These are phyloP conservation scores for Sclerotinia glacialis DNA, from an alignment of 2,329 filamentous ascomycete species.

Conservation along the genomic window DNA sequence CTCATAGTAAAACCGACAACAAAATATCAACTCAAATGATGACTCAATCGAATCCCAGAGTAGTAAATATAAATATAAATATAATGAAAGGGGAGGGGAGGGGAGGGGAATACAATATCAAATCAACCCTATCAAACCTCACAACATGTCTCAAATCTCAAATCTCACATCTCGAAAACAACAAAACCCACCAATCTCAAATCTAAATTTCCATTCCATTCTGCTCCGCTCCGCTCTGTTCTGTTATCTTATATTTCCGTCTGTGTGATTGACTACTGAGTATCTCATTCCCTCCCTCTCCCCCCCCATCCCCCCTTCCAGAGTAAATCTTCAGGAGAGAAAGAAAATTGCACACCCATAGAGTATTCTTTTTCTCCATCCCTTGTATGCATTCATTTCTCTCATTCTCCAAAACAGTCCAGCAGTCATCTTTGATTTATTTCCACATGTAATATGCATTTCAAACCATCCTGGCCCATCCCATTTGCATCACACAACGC, in stretches of 20 bases:
- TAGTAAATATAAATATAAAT: no score
- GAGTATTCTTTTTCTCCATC: background rate
- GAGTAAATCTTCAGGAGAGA: background rate
- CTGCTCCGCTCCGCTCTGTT: no score
- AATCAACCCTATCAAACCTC: background rate
- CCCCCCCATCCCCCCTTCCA: no score
- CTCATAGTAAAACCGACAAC: no score
- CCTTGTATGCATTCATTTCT: constrained; percentile 4
- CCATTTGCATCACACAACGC: background rate
- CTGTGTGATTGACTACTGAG: background rate
- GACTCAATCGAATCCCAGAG: no score
- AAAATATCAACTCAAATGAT: background rate
- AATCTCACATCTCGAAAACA: background rate
- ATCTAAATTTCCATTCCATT: constrained; percentile 21
- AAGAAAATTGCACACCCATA: background rate
- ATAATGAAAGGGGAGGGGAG: no score
- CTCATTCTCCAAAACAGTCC: background rate
- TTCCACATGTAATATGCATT: constrained; percentile 6
- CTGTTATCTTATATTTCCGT: background rate
- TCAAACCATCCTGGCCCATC: background rate
- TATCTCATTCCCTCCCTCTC: background rate
- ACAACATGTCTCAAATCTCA: background rate
- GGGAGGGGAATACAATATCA: no score
- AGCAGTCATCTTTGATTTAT: background rate
- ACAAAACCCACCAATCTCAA: constrained; percentile 9